Evolutionary conservation across 768 basidiomycete genomes (phyloP).

Genomic region (Kwoniella sp.): DNA sequence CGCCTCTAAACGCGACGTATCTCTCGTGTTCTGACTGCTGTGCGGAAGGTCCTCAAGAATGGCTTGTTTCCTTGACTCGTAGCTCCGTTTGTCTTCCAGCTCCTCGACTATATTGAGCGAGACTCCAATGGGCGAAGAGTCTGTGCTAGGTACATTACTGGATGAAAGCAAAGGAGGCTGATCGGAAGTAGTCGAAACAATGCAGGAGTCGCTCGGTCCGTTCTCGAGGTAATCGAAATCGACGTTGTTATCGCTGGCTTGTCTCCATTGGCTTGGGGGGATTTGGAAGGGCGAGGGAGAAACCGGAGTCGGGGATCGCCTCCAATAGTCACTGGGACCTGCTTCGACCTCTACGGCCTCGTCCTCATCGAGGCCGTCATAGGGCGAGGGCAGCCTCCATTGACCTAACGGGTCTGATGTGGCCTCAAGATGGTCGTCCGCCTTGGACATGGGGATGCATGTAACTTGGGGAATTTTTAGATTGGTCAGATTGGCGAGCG

Average conservation of each 20-base stretch:
- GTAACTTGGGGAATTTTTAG: too few species aligned
- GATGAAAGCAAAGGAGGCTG: not conserved
- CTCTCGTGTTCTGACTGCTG: not conserved
- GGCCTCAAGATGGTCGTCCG: not conserved
- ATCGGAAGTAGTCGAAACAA: not conserved
- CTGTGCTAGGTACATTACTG: not conserved
- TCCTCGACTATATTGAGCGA: not conserved
- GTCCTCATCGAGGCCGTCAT: slow-evolving; percentile 1
- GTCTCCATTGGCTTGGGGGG: slow-evolving; percentile 20
- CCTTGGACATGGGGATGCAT: not conserved
- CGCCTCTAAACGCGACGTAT: not conserved
- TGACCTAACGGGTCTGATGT: not conserved
- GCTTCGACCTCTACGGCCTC: slow-evolving; percentile 19
- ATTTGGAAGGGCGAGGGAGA: not conserved
- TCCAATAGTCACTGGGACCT: slow-evolving; percentile 39
- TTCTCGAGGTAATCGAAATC: slow-evolving; percentile 12
- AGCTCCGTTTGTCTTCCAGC: not conserved
- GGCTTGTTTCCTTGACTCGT: slow-evolving; percentile 4
- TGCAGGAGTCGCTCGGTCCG: slow-evolving; percentile 25
- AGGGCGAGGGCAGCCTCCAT: not conserved
- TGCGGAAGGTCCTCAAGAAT: not conserved
- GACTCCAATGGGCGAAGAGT: not conserved
- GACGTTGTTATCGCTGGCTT: slow-evolving; percentile 4
- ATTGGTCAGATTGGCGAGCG: too few species aligned
- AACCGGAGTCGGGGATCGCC: slow-evolving; percentile 4